Percentiles rank a stretch among this genome's conserved stretches.
phyloP scores from a whole-genome alignment of 176 grass and related monocot species.

The Aegilops sharonensis region DNA sequence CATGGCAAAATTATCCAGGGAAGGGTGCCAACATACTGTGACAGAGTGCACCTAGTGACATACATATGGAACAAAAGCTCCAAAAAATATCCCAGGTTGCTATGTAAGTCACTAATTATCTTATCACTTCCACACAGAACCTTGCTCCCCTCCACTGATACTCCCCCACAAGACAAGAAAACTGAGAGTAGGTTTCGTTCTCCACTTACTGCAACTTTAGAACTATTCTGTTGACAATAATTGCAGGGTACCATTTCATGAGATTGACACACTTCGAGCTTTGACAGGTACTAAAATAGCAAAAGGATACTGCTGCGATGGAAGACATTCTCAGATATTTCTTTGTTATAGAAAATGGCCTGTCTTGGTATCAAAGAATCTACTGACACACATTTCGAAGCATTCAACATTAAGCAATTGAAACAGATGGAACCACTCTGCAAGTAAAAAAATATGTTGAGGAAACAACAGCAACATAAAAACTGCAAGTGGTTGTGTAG shows the following conservation, averaged over 20 bases:
- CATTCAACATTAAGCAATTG: conserved; percentile 47
- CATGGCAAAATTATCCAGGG: not conserved
- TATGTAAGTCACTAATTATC: not conserved
- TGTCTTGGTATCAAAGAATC: conserved; percentile 52
- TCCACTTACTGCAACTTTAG: not conserved
- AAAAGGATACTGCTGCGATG: conserved; percentile 59
- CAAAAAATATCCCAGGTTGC: not conserved
- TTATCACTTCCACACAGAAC: not conserved
- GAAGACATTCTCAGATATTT: conserved; percentile 44
- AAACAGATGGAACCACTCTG: conserved; percentile 50
- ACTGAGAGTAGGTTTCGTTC: not conserved
- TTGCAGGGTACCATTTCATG: conserved; percentile 9
- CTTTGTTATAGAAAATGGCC: conserved; percentile 53
- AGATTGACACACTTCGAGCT: conserved; percentile 2
- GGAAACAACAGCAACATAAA: conserved; percentile 3
- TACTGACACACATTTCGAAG: conserved; percentile 34
- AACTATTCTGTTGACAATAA: not conserved
- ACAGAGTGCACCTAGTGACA: not conserved
- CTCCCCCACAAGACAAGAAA: not conserved
- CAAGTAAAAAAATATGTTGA: conserved; percentile 35
- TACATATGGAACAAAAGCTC: not conserved
- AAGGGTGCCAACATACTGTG: not conserved
- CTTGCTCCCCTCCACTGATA: not conserved
- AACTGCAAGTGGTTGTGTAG: not conserved
- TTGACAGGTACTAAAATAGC: not conserved